These are phyloP conservation scores for Nyctanthes arbortristis DNA, from an alignment of 257 asterid genomes.

Conservation along the genomic window DNA sequence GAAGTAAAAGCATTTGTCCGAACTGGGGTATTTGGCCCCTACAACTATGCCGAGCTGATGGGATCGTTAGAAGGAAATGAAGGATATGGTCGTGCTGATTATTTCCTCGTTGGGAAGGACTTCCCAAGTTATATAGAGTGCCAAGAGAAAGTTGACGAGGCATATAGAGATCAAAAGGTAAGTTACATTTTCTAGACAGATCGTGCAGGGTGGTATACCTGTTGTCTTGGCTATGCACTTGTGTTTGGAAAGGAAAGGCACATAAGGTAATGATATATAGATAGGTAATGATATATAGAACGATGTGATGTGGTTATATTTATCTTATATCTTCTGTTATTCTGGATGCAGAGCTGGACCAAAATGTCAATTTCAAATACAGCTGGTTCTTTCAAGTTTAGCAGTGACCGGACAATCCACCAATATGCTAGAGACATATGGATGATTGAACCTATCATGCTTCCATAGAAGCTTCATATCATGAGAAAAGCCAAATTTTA, in stretches of 20 bases:
- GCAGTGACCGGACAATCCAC: constrained; percentile 68
- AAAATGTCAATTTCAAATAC: constrained; percentile 67
- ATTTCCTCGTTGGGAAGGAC: constrained; percentile 72
- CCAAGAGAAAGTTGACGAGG: constrained; percentile 67
- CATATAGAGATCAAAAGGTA: constrained; percentile 60
- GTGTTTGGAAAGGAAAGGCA: no score
- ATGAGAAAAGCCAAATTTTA: constrained; percentile 16
- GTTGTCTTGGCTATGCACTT: no score
- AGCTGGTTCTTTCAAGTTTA: constrained; percentile 69
- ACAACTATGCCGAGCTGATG: constrained; percentile 50
- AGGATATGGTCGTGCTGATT: constrained; percentile 69
- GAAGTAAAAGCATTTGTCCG: constrained; percentile 59
- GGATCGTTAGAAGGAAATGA: constrained; percentile 74
- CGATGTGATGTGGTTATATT: neutral
- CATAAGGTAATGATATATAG: no score
- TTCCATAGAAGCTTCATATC: constrained; percentile 29
- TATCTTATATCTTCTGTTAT: neutral
- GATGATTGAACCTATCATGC: constrained; percentile 54
- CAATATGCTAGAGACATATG: constrained; percentile 72
- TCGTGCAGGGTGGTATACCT: no score
- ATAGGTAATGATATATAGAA: neutral
- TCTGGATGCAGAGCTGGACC: constrained; percentile 59
- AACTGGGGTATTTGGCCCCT: constrained; percentile 48
- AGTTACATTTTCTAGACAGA: constrained; percentile 2
- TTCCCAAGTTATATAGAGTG: constrained; percentile 64